Base-by-base conservation (phyloP, 2,329 filamentous ascomycete genomes). In the Dothistroma pini region DNA sequence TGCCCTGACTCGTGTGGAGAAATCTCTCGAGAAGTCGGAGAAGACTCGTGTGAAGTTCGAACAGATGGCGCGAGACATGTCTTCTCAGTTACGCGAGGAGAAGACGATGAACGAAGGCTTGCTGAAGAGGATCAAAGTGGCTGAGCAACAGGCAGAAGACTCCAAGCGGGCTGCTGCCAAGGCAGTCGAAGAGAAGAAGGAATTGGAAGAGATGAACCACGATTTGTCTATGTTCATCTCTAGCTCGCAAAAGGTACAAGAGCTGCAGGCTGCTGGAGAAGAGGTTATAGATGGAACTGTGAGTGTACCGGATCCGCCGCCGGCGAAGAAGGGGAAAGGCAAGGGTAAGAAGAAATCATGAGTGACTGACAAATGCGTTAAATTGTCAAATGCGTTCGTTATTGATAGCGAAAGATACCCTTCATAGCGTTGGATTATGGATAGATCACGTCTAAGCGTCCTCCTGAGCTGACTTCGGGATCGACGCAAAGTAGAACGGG, bases 181-280 rank as follows among this genome's bases (percentile, higher is more conserved):
- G 63, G 65, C 77, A 0, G 75, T 76, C 54, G 68, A 64, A 2
- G 76, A 91, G 74, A 89, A 90, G 66, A 82, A 79, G 44, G 91
- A 96, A 67, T 77, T 96, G 49, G 85, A 87, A 66, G 92, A 96
- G 74, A 89, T 92, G 81, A 96, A 96, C 72, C 84, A 89, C 14
- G 93, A 97, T 73, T 74, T 97, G 72, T 87, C 83, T 55, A 93
- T 96, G 82, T 96, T 93, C 71, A 93, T 97, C 62, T 90, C 86
- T 21, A 89, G 90, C 0, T 86, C 89, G 75, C 87, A 95, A 76
- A 93, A 91, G 76, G 76, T 97, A 68, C 88, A 84, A 77, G 84
- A 88, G 74, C 77, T 92, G 60, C 67, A 74, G 61, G 72, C 67
- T 25, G 65, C 84, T 60, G 84, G 86, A 34, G 89, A 89, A n/a